Base-by-base conservation (phyloP, 2,329 filamentous ascomycete species). In the Cladophialophora psammophila region DNA sequence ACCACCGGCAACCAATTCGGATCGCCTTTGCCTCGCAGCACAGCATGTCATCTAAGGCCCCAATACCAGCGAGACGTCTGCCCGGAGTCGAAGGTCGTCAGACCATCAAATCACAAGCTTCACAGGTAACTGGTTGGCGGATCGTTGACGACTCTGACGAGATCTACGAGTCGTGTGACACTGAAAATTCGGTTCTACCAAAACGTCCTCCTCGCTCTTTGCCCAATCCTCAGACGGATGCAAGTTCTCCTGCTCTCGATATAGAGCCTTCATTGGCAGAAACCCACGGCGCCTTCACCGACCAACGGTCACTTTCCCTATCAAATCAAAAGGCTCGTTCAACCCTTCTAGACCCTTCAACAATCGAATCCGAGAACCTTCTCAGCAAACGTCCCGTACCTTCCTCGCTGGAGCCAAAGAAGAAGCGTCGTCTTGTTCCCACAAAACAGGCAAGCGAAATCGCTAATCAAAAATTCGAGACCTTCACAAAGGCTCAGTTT, bases 31-130 rank as follows among this genome's bases (percentile, higher is more conserved):
- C n/a, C 26, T 13, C 34, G 26, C 18, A 2, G 26, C 18, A 26
- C 10, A 12, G 7, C 45, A 10, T 26, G 4, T 50, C 45, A 26
- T 12, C 45, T 20, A 50, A 50, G 8, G 45, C 18, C 12, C 7
- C 26, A 8, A 15, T 13, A 15, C n/a, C 26, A 9, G 35, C 42
- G 38, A 38, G 54, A 34, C 56, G 63, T 3, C 65, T 70, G 32
- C 68, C 65, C 32, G 65, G 65, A 32, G 38, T 68, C 26, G 65
- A 70, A 38, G 68, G 68, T 53, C 56, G 63, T 8, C 59, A 68
- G 42, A 53, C 60, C 10, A 57, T 70, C 6, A 59, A 31, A 55
- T 20, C 42, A 26, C 54, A 70, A 52, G 56, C 54, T 18, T 35
- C 50, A 34, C 13, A 10, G 9, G 18, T 70, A 15, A 10, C 34